phyloP scores from a whole-genome alignment of 106 monocot genomes.

The Allium cepa region DNA sequence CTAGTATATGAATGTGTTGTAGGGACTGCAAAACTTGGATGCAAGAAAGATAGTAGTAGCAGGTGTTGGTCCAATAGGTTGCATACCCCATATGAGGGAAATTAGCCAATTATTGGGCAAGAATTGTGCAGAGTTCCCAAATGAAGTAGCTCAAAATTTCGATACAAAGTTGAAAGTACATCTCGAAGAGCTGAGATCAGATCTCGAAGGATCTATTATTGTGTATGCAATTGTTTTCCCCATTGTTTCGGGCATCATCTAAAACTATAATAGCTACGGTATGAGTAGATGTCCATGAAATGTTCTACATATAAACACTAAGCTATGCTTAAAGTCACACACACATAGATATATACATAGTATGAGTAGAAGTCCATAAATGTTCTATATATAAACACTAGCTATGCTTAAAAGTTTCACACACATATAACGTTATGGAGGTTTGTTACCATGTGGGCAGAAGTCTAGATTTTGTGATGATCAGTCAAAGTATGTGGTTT shows the following conservation, averaged over 20 bases:
- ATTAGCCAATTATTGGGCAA: constrained; percentile 15
- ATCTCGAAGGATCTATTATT: constrained; percentile 32
- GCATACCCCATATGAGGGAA: constrained; percentile 53
- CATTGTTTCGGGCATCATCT: constrained; percentile 45
- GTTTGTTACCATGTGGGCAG: constrained; percentile 49
- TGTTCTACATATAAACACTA: too few species aligned
- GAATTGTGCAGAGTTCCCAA: constrained; percentile 42
- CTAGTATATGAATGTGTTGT: background rate
- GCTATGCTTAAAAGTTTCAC: too few species aligned
- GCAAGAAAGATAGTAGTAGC: constrained; percentile 54
- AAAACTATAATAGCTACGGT: constrained; percentile 29
- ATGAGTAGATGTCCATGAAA: too few species aligned
- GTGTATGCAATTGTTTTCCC: constrained; percentile 39
- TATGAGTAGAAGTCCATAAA: too few species aligned
- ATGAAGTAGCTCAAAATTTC: constrained; percentile 42
- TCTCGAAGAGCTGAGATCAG: constrained; percentile 31
- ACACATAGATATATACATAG: too few species aligned
- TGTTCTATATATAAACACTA: too few species aligned
- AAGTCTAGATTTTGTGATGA: constrained; percentile 39
- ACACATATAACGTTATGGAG: constrained; percentile 30
- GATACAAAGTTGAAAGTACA: constrained; percentile 40
- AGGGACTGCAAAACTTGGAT: constrained; percentile 61
- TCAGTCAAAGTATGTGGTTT: constrained; percentile 64
- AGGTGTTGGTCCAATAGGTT: constrained; percentile 66
- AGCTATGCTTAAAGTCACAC: too few species aligned